Conservation (phyloP, 1,284 basidiomycete genomes). For the Ceratobasidium sp. region DNA sequence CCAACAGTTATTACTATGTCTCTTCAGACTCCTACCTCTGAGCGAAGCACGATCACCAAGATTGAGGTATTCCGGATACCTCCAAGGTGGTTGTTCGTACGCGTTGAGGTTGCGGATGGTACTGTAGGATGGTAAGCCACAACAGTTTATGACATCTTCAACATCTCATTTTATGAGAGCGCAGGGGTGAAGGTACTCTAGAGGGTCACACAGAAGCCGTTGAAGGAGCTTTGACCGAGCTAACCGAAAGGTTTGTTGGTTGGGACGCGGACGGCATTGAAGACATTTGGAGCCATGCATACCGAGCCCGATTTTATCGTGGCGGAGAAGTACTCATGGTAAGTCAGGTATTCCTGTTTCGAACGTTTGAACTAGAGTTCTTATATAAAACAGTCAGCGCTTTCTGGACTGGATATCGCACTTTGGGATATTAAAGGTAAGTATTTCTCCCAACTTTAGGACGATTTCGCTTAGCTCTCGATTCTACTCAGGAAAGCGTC, state of each 20-base stretch:
- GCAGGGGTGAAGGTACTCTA: constrained; percentile 70
- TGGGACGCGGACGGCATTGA: constrained; percentile 79
- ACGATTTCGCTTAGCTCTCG: background rate
- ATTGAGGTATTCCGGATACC: constrained; percentile 71
- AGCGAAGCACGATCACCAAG: constrained; percentile 41
- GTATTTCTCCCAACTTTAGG: no score
- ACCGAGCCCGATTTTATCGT: constrained; percentile 77
- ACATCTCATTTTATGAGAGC: constrained; percentile 8
- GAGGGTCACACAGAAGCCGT: constrained; percentile 83
- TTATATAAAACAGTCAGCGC: constrained; percentile 55
- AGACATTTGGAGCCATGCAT: constrained; percentile 76
- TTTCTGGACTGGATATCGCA: constrained; percentile 70
- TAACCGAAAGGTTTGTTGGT: constrained; percentile 73
- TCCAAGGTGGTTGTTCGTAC: constrained; percentile 82
- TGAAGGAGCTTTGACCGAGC: constrained; percentile 76
- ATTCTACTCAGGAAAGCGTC: constrained; percentile 62
- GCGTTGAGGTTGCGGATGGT: constrained; percentile 76
- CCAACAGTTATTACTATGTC: constrained; percentile 13
- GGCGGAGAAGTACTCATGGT: constrained; percentile 81
- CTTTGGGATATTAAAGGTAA: constrained; percentile 81
- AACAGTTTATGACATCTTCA: constrained; percentile 56
- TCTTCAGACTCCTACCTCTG: constrained; percentile 40
- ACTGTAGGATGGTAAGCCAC: constrained; percentile 73
- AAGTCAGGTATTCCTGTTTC: constrained; percentile 53
- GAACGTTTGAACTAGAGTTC: background rate